Conservation (phyloP, 257 asterid genomes). For the Solanum ossicruentum region DNA sequence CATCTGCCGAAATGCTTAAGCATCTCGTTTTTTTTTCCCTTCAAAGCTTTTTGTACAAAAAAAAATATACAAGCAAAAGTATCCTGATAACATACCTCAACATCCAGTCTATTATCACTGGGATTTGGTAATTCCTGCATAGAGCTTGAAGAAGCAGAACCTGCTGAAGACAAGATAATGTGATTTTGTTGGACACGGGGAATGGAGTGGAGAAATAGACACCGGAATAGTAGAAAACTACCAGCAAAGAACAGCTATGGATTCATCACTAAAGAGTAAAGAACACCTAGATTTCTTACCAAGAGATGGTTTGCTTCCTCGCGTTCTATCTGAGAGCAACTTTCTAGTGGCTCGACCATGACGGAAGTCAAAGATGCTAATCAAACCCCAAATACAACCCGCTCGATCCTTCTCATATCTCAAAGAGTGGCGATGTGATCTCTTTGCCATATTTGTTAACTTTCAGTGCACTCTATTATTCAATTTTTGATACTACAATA, state of each 20-base stretch:
- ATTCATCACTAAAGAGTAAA: background rate
- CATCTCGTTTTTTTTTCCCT: background rate
- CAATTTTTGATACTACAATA: conserved; percentile 1
- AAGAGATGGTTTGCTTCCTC: conserved; percentile 20
- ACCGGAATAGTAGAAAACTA: background rate
- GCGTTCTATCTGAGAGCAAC: conserved; percentile 61
- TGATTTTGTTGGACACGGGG: background rate
- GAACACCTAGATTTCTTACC: background rate
- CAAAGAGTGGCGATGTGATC: conserved; percentile 37
- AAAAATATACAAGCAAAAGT: background rate
- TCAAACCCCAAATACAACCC: conserved; percentile 78
- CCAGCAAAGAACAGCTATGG: background rate
- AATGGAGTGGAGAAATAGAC: background rate
- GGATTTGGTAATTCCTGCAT: background rate
- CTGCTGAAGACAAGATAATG: background rate
- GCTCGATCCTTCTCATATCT: conserved; percentile 57
- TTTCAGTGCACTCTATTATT: conserved; percentile 13
- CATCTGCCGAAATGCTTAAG: background rate
- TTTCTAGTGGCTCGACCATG: conserved; percentile 58
- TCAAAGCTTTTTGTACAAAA: background rate
- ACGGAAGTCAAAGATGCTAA: conserved; percentile 73
- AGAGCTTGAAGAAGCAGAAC: background rate
- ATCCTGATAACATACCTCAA: background rate
- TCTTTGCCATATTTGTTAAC: conserved; percentile 54
- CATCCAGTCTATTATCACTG: background rate